These are phyloP conservation scores for Amylostereum chailletii DNA, from an alignment of 1,284 basidiomycete genomes.

Conservation along the genomic window DNA sequence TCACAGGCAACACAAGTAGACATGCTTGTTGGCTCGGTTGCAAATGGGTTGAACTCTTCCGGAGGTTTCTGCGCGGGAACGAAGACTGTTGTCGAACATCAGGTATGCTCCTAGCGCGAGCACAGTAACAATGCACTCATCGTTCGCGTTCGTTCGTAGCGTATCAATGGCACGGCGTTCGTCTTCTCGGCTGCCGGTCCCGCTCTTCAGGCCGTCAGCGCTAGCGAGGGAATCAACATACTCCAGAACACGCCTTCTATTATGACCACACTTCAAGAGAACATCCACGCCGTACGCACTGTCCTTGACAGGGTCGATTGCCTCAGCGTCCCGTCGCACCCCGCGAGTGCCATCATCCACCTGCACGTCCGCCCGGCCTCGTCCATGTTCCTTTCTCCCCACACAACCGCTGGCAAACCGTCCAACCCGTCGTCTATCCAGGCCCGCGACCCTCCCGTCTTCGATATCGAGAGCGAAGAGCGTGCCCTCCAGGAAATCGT, in stretches of 20 bases:
- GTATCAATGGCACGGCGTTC: slow-evolving; percentile 94
- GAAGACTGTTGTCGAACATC: slow-evolving; percentile 78
- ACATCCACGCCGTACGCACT: slow-evolving; percentile 66
- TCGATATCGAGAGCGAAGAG: slow-evolving; percentile 70
- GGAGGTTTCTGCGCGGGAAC: slow-evolving; percentile 97
- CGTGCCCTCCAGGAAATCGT: slow-evolving; percentile 79
- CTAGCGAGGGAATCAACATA: slow-evolving; percentile 77
- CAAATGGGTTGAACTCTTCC: slow-evolving; percentile 74
- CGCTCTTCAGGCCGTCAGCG: slow-evolving; percentile 81
- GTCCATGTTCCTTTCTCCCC: slow-evolving; percentile 21
- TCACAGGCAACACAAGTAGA: slow-evolving; percentile 63
- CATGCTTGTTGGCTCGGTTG: slow-evolving; percentile 81
- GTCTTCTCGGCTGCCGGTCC: slow-evolving; percentile 97
- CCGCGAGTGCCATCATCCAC: slow-evolving; percentile 83
- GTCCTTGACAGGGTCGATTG: slow-evolving; percentile 77
- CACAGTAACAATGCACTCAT: no score
- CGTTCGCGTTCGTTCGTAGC: slow-evolving; percentile 34
- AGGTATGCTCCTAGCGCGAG: slow-evolving; percentile 34
- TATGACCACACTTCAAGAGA: slow-evolving; percentile 72
- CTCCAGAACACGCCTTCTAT: slow-evolving; percentile 70
- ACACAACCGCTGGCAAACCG: slow-evolving; percentile 18
- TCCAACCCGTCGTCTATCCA: slow-evolving; percentile 37
- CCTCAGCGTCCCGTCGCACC: slow-evolving; percentile 80
- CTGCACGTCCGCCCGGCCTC: slow-evolving; percentile 49
- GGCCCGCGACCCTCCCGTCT: slow-evolving; percentile 35